Base-by-base conservation (phyloP, 192 early-diverging fungal species). In the Phlyctochytrium planicorne region DNA sequence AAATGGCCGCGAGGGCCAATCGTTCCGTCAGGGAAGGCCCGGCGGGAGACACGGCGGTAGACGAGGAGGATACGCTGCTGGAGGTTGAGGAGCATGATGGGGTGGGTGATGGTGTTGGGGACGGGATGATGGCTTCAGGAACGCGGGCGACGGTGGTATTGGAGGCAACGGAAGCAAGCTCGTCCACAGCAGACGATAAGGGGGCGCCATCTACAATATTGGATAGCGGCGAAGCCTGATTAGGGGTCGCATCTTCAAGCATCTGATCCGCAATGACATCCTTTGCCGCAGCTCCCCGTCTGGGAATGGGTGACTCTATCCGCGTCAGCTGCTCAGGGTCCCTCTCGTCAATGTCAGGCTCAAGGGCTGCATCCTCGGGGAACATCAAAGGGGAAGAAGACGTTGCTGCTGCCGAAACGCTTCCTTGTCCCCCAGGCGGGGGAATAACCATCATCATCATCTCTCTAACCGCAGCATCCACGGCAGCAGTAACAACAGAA, bases 401-500 rank as follows among this genome's bases (percentile, higher is more conserved):
- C 10, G 20, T 20, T 20, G 40, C 63, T 20, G 20, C 33, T 6
- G 33, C 27, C 3, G 61, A 27, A 6, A 47, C 40, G 40, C 40
- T 47, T 6, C 20, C 40, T 20, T 47, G 10, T 20, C 40, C 40
- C 6, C 40, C 40, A 6, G 20, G 10, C 6, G 40, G 10, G 40
- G 6, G 10, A 6, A 47, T 47, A 6, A 20, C 40, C 40, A 20
- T 6, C 40, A 47, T 14, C 40, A 47, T 47, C 40, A 47, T 47
- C 66, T 55, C 59, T 60, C 37, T 65, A 66, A 14, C 64, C n/a
- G 64, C 65, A 67, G 33, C 35, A 27, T 73, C 65, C 27, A 66
- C 36, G 32, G 65, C 74, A 3, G 55, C 59, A 6, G 53, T 37
- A 23, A 71, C 66, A 25, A 67, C 70, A 0, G 31, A 6, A 27